Conservation (phyloP, 176 grass and related monocot species). For the Rhynchospora breviuscula region DNA sequence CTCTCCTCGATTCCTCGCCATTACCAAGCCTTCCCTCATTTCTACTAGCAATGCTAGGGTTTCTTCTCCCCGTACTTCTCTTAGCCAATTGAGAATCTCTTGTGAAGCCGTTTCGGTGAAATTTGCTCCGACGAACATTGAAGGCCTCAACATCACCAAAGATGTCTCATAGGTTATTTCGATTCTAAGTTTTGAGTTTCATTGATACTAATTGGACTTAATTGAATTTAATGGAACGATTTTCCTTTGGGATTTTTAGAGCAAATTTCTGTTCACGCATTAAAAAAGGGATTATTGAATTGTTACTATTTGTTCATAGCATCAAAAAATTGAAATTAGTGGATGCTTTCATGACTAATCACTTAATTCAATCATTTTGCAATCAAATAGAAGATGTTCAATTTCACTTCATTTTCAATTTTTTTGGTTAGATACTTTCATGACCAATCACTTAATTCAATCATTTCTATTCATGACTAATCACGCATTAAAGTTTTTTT, state of each 20-base stretch:
- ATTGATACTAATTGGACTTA: too few relatives aligned
- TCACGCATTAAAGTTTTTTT: too few relatives aligned
- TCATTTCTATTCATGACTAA: too few relatives aligned
- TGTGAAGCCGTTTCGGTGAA: slow-evolving; percentile 45
- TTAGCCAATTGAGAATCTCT: slow-evolving; percentile 2
- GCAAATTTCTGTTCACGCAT: neutral
- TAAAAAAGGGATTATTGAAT: neutral
- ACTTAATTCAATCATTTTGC: too few relatives aligned
- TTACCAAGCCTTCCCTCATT: neutral
- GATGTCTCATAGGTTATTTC: slow-evolving; percentile 66
- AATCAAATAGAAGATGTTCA: too few relatives aligned
- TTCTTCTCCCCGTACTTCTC: neutral
- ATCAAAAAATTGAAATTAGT: neutral
- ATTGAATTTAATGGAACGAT: too few relatives aligned
- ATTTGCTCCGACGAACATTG: slow-evolving; percentile 39
- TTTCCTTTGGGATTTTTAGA: neutral
- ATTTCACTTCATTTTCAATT: too few relatives aligned
- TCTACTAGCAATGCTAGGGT: slow-evolving; percentile 3
- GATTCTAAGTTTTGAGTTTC: neutral
- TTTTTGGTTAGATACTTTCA: too few relatives aligned
- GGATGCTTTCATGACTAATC: neutral
- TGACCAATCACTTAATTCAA: too few relatives aligned
- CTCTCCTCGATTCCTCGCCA: neutral
- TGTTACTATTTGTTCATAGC: neutral
- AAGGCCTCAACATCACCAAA: slow-evolving; percentile 79